These are phyloP conservation scores for Strobilomyces dryophilus DNA, from an alignment of 768 basidiomycete genomes.

Conservation along the genomic window DNA sequence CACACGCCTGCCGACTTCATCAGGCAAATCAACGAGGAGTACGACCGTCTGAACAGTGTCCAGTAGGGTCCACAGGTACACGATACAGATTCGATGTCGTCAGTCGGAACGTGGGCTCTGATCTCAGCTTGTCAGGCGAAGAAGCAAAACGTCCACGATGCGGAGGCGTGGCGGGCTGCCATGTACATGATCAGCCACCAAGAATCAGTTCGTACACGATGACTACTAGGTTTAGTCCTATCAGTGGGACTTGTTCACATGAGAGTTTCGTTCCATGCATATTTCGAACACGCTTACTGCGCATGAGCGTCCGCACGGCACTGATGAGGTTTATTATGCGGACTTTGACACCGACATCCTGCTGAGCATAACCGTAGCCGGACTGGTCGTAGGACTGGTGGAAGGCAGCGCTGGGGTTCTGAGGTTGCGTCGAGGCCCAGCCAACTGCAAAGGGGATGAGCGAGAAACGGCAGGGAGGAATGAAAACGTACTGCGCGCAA, in stretches of 20 bases:
- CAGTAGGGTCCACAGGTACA: slow-evolving; percentile 18
- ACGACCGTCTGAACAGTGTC: slow-evolving; percentile 53
- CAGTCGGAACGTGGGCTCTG: slow-evolving; percentile 3
- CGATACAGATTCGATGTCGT: slow-evolving; percentile 7
- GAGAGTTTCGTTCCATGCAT: slow-evolving; percentile 13
- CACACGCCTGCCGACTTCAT: slow-evolving; percentile 75
- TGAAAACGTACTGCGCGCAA: slow-evolving; percentile 72
- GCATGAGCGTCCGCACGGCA: slow-evolving; percentile 94
- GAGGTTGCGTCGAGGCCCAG: slow-evolving; percentile 72
- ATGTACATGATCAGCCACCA: slow-evolving; percentile 39
- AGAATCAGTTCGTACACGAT: slow-evolving; percentile 82
- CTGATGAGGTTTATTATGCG: slow-evolving; percentile 89
- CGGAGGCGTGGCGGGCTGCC: slow-evolving; percentile 11
- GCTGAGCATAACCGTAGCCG: slow-evolving; percentile 50
- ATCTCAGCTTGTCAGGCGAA: slow-evolving; percentile 9
- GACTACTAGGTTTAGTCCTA: slow-evolving; percentile 80
- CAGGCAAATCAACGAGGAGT: slow-evolving; percentile 70
- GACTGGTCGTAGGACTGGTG: slow-evolving; percentile 67
- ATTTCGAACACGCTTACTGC: slow-evolving; percentile 63
- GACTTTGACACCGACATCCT: slow-evolving; percentile 73
- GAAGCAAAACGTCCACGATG: slow-evolving; percentile 16
- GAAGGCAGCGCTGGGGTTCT: slow-evolving; percentile 51
- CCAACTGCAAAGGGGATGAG: slow-evolving; percentile 60
- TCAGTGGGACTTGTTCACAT: slow-evolving; percentile 74
- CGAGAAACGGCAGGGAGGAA: slow-evolving; percentile 1